These are phyloP conservation scores for Ogataea naganishii DNA, from an alignment of 805 yeast species.

Conservation along the genomic window DNA sequence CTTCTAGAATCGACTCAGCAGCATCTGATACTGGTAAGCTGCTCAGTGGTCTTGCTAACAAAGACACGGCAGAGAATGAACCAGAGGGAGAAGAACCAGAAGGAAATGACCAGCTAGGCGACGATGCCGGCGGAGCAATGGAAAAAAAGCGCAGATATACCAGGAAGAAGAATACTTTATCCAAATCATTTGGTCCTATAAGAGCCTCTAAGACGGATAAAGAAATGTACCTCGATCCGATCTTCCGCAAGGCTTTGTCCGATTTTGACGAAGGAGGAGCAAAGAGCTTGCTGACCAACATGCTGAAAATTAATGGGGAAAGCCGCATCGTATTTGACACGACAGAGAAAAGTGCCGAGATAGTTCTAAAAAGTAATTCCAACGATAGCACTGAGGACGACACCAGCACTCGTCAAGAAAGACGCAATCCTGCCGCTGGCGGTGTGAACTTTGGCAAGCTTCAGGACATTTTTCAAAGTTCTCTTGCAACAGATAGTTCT, in stretches of 20 bases:
- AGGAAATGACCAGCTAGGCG: slow-evolving; percentile 8
- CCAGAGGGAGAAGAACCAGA: slow-evolving; percentile 11
- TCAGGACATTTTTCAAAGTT: too few species aligned
- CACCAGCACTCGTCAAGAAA: too few species aligned
- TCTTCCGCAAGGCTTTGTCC: slow-evolving; percentile 47
- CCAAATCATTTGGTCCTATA: slow-evolving; percentile 29
- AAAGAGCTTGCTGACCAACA: slow-evolving; percentile 40
- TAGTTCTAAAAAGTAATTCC: too few species aligned
- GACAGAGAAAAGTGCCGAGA: slow-evolving; percentile 16
- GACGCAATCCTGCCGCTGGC: too few species aligned
- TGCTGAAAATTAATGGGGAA: slow-evolving; percentile 34
- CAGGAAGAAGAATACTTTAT: slow-evolving; percentile 24
- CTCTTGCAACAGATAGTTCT: too few species aligned
- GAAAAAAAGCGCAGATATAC: slow-evolving; percentile 12
- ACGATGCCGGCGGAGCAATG: slow-evolving; percentile 10
- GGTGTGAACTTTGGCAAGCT: too few species aligned
- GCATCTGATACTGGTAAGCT: slow-evolving; percentile 85
- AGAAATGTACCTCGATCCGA: slow-evolving; percentile 44
- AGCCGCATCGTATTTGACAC: slow-evolving; percentile 47
- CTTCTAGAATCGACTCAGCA: slow-evolving; percentile 85
- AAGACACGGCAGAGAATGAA: slow-evolving; percentile 16
- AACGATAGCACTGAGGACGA: too few species aligned
- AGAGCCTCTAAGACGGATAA: slow-evolving; percentile 37
- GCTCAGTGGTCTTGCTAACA: slow-evolving; percentile 32
- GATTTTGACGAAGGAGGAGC: slow-evolving; percentile 62